These are phyloP conservation scores for Durio zibethinus DNA, from an alignment of 345 rosid genomes.

Conservation along the genomic window DNA sequence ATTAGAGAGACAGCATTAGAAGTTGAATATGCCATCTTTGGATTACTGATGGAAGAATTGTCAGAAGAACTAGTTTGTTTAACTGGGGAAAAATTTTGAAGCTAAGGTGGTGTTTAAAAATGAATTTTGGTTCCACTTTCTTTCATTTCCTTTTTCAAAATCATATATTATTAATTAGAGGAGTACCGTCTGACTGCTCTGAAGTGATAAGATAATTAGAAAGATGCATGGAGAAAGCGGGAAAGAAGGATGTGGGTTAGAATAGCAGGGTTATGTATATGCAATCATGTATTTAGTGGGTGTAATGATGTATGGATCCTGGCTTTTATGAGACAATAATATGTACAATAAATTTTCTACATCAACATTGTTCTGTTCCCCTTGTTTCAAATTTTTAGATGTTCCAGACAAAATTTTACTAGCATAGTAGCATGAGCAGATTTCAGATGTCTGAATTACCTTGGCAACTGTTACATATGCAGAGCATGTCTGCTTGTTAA, in stretches of 20 bases:
- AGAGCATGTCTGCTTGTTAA: neutral
- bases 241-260: slow-evolving; percentile 11
- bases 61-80: slow-evolving; percentile 38
- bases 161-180: neutral
- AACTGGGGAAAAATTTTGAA: slow-evolving; percentile 2
- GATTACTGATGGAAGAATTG: slow-evolving; percentile 56
- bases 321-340: slow-evolving; percentile 3
- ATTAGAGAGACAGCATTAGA: slow-evolving; percentile 40
- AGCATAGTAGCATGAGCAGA: neutral
- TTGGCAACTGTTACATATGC: neutral
- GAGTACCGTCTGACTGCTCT: slow-evolving; percentile 19
- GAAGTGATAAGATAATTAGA: slow-evolving; percentile 9
- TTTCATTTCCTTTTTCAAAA: neutral
- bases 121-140: slow-evolving; percentile 21
- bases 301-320: neutral
- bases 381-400: neutral
- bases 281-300: slow-evolving; percentile 20
- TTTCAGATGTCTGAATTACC: neutral
- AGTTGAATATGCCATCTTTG: slow-evolving; percentile 53
- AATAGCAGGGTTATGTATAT: slow-evolving; percentile 17
- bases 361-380: neutral
- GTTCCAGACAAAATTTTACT: neutral
- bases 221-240: slow-evolving; percentile 4
- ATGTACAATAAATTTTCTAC: slow-evolving; percentile 10
- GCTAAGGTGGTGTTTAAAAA: neutral